Evolutionary conservation across 345 rosid species (phyloP).

Genomic region (Firmiana major): DNA sequence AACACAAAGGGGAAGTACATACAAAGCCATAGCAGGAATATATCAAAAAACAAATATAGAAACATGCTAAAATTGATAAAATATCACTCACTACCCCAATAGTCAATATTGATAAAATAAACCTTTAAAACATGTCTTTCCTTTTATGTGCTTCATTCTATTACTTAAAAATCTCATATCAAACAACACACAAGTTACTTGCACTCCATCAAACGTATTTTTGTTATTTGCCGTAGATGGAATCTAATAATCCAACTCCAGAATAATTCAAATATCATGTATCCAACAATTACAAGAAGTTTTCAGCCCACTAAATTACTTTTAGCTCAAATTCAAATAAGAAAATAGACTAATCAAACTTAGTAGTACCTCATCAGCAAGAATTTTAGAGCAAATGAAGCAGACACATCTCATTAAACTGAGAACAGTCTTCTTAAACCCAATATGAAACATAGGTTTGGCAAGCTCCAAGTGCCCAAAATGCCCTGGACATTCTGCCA

Average conservation of each 20-base stretch:
- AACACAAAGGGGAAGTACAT: neutral
- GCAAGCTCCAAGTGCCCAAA: slow-evolving; percentile 97
- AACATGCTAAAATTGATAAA: neutral
- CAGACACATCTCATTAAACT: slow-evolving; percentile 90
- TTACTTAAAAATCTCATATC: neutral
- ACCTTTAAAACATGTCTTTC: neutral
- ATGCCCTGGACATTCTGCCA: slow-evolving; percentile 98
- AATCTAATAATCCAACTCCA: no score
- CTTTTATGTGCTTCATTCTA: neutral
- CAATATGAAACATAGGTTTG: slow-evolving; percentile 94
- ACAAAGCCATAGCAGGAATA: neutral
- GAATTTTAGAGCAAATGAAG: slow-evolving; percentile 90
- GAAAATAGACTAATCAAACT: neutral
- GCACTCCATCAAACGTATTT: neutral
- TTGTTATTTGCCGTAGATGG: neutral
- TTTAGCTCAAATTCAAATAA: neutral
- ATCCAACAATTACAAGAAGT: neutral
- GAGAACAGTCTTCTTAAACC: slow-evolving; percentile 87
- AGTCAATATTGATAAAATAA: neutral
- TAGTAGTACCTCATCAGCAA: slow-evolving; percentile 80
- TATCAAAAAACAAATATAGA: neutral
- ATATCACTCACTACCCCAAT: neutral
- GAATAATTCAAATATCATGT: no score
- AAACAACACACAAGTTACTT: neutral
- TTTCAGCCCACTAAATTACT: neutral